Percentiles rank a stretch among this genome's conserved stretches.
phyloP scores from a whole-genome alignment of 331 rosid species.

The Stylosanthes scabra region DNA sequence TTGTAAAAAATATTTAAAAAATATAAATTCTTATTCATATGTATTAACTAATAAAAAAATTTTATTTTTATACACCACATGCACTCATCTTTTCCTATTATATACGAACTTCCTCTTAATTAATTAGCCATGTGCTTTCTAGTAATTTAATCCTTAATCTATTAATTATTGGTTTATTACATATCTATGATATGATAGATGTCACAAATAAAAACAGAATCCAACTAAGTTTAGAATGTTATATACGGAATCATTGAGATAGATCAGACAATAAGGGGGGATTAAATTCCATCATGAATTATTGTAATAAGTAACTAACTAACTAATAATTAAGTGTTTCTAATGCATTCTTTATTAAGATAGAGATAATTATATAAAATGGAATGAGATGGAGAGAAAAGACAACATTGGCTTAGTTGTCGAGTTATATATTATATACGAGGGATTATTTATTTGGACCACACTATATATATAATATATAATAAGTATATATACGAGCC shows the following conservation, averaged over 20 bases:
- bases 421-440: conserved; percentile 4
- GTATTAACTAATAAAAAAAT: too few relatives aligned
- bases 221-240: conserved; percentile 25
- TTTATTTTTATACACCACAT: too few relatives aligned
- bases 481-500: too few relatives aligned
- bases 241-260: not conserved
- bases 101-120: not conserved
- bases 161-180: not conserved
- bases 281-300: not conserved
- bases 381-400: conserved; percentile 3
- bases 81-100: not conserved
- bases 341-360: not conserved
- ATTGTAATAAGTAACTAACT: not conserved
- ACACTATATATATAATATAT: not conserved
- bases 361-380: not conserved
- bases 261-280: not conserved
- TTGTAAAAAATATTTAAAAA: too few relatives aligned
- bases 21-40: too few relatives aligned
- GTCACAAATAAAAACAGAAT: conserved; percentile 46
- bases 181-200: not conserved
- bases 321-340: not conserved
- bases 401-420: conserved; percentile 2
- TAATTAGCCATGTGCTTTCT: not conserved
- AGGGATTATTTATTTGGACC: conserved; percentile 35
- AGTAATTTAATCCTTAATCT: not conserved